A percentile compares a stretch with the other conserved stretches of the same genome.
phyloP scores from a whole-genome alignment of 2,329 filamentous ascomycete genomes.

The Pseudogymnoascus sp. region DNA sequence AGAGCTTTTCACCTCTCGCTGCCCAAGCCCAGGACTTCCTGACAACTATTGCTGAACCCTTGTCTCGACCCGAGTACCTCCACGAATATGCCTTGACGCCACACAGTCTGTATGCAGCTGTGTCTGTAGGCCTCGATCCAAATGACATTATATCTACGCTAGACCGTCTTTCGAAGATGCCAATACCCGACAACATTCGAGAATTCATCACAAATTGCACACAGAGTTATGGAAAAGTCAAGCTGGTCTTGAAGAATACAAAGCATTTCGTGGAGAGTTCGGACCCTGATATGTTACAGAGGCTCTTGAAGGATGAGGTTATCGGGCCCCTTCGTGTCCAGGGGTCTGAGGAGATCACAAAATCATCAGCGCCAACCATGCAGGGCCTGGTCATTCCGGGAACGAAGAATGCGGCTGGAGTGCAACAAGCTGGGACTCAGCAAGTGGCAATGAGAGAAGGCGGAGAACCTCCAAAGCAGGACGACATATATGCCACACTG shows the following conservation, averaged over 20 bases:
- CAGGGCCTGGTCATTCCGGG: slow-evolving; percentile 85
- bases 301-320: slow-evolving; percentile 72
- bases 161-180: slow-evolving; percentile 82
- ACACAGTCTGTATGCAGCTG: slow-evolving; percentile 89
- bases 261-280: slow-evolving; percentile 90
- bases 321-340: slow-evolving; percentile 76
- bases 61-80: slow-evolving; percentile 80
- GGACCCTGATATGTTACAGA: slow-evolving; percentile 78
- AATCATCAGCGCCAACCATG: slow-evolving; percentile 77
- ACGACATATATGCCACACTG: slow-evolving; percentile 62
- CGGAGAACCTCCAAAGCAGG: slow-evolving; percentile 49
- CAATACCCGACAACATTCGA: slow-evolving; percentile 71
- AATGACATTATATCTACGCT: slow-evolving; percentile 85
- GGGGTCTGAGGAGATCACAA: slow-evolving; percentile 61
- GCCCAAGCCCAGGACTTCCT: slow-evolving; percentile 87
- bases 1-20: slow-evolving; percentile 86
- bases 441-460: slow-evolving; percentile 35
- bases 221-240: slow-evolving; percentile 88
- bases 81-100: slow-evolving; percentile 91
- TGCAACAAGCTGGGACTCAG: slow-evolving; percentile 59
- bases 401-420: slow-evolving; percentile 84
- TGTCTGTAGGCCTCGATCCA: slow-evolving; percentile 85
- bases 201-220: slow-evolving; percentile 71
- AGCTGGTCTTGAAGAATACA: slow-evolving; percentile 89
- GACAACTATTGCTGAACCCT: slow-evolving; percentile 89